Base-by-base conservation (phyloP, 2,329 filamentous ascomycete species). In the Aspergillus fructus region DNA sequence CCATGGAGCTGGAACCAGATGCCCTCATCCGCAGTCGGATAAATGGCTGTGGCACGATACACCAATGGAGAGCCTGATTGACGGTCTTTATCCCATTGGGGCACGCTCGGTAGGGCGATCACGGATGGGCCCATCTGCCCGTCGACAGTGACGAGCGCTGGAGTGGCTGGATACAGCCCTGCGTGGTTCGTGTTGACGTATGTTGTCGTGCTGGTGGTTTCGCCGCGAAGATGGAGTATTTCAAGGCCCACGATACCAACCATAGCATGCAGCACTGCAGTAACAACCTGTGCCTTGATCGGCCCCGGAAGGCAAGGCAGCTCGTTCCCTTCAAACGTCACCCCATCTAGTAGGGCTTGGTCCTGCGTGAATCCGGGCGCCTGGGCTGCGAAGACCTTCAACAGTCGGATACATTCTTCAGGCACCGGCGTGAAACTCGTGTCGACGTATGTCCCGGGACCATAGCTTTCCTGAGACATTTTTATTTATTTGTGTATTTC, bases 1-100 rank as follows among this genome's bases (percentile, higher is more conserved):
- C 81, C 81, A 53, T 83, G 79, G 1, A 84, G 70, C 11, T 79
- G 79, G 64, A 80, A 84, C 77, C 78, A 82, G 0, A 76, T 72
- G 1, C 72, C 70, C 0, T 71, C 66, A 40, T 78, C 68, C 17
- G 72, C 76, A 1, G 81, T 83, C 8, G 75, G 77, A 60, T 83
- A 83, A 49, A 81, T 74, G 1, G 73, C 77, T 8, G 77, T 79
- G 4, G 73, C 65, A 13, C 43, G 19, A 13, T 24, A 17, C 12
- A 11, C 11, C 43, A 46, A 13, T 7, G 43, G 43, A 13, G 43
- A n/a, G 12, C 12, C 19, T 11, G 17, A 24, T 12, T 73, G 74
- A 2, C 75, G 75, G 33, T 71, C 69, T 59, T 79, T 74, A 59
- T 24, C 23, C 23, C 23, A 24, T 24, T 24, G 72, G 75, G 64